Evolutionary conservation across 164 flowering plant species (phyloP), one percentile per base, ranked within the genome.

Genomic region (Liriodendron chinense): DNA sequence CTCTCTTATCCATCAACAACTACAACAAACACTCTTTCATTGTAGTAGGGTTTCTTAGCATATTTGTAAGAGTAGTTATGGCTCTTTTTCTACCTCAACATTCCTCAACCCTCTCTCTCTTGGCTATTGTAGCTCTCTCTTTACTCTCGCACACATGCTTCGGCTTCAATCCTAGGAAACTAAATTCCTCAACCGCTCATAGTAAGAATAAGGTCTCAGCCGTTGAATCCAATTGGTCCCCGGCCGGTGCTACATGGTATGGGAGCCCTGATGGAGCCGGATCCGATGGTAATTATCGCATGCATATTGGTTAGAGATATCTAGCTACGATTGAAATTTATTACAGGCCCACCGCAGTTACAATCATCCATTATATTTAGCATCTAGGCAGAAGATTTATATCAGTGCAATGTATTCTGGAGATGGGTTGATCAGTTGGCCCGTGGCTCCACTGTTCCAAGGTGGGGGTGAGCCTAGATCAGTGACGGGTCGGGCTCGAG

Each of bases 201-300:
- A 34, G 43, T 34, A 34, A 34, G 43, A 4, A 34, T 34, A 34
- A 4, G 43, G 43, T 34, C 43, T 1, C 70, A 7, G 70, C 49
- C 21, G 8, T 2, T 1, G 76, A 53, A 16, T 71, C 77, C 62
- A 53, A 73, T 26, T 86, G 87, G 89, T 71, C 76, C 0, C 20
- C 80, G 1, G 89, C 82, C 22, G 86, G 83, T 43, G 89, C 89
- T 1, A 86, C 89, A 0, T 86, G 89, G 89, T 86, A 84, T 59
- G 89, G 89, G 21, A 78, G 82, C 71, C 80, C 83, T 6, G 50
- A 77, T 9, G 89, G 87, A 8, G 82, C 80, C 43, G 89, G 89
- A 53, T 83, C 83, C 47, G 84, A 80, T 53, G 89, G 89, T 86
- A 83, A 18, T 59, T 22, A 1, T 71, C 10, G 12, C 5, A 34